phyloP scores from a whole-genome alignment of 495 filamentous ascomycete genomes.

The Opeltia flavorubescens region DNA sequence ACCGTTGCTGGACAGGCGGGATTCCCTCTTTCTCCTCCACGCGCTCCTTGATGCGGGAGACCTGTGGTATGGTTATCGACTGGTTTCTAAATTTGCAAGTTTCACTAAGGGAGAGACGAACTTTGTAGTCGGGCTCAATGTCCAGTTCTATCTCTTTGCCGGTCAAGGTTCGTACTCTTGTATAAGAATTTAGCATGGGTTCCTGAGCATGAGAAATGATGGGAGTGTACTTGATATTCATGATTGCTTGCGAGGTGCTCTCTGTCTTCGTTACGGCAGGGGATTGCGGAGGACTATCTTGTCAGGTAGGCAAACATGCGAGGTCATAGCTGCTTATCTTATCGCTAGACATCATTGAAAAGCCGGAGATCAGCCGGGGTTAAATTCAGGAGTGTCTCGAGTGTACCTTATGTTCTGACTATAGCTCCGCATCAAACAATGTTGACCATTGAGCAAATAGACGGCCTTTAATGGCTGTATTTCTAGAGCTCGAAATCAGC shows the following conservation, averaged over 20 bases:
- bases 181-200: not conserved
- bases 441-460: too few species aligned
- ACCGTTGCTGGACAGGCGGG: conserved; percentile 87
- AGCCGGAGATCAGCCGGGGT: not conserved
- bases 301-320: not conserved
- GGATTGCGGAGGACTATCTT: too few species aligned
- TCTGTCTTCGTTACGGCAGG: too few species aligned
- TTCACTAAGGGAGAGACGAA: conserved; percentile 19
- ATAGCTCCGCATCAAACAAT: too few species aligned
- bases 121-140: conserved; percentile 87
- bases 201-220: not conserved
- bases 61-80: too few species aligned
- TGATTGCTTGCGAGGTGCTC: too few species aligned
- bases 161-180: conserved; percentile 89
- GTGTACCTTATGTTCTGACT: not conserved
- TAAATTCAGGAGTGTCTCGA: not conserved
- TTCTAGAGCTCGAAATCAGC: too few species aligned
- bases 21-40: conserved; percentile 99
- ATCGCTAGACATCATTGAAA: not conserved
- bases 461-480: too few species aligned
- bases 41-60: conserved; percentile 90
- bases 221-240: conserved; percentile 13
- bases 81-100: too few species aligned
- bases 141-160: conserved; percentile 98
- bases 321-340: not conserved